phyloP scores from a whole-genome alignment of 257 asterid genomes.

The Hygrophila difformis region DNA sequence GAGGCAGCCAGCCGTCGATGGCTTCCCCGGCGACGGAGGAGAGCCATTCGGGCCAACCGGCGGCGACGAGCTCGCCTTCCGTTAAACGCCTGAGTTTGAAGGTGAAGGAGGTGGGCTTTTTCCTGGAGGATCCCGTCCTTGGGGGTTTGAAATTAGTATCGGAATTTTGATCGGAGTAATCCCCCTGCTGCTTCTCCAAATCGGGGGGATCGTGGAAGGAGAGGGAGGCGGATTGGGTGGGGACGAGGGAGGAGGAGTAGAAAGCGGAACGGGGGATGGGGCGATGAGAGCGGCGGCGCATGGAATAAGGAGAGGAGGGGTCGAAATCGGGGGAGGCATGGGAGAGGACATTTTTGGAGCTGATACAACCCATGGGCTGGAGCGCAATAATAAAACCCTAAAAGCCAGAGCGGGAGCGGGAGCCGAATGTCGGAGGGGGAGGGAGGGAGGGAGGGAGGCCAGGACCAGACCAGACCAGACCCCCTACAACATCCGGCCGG shows the following conservation, averaged over 20 bases:
- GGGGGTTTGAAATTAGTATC: constrained; percentile 24
- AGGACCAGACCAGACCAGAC: too few species aligned
- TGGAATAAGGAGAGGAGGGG: too few species aligned
- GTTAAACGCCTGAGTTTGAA: constrained; percentile 63
- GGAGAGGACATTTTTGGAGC: constrained; percentile 49
- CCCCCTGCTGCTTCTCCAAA: constrained; percentile 57
- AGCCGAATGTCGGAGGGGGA: too few species aligned
- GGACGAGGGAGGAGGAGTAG: constrained; percentile 16
- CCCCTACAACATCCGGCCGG: too few species aligned
- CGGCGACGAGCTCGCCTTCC: constrained; percentile 64
- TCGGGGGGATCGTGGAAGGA: constrained; percentile 26
- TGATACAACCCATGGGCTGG: constrained; percentile 86
- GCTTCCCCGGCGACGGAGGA: constrained; percentile 88
- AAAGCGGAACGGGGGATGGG: constrained; percentile 8
- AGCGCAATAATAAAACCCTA: constrained; percentile 81
- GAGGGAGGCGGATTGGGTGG: constrained; percentile 34
- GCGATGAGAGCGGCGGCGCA: too few species aligned
- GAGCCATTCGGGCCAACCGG: constrained; percentile 96
- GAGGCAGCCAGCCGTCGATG: constrained; percentile 79
- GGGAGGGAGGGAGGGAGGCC: too few species aligned
- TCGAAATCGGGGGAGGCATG: too few species aligned
- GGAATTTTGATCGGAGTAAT: constrained; percentile 11
- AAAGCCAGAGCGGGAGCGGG: too few species aligned
- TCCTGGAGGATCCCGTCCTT: constrained; percentile 33
- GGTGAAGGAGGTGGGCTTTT: constrained; percentile 22